These are phyloP conservation scores for Limonomyces culmigenus DNA, from an alignment of 1,284 basidiomycete genomes.

Conservation along the genomic window DNA sequence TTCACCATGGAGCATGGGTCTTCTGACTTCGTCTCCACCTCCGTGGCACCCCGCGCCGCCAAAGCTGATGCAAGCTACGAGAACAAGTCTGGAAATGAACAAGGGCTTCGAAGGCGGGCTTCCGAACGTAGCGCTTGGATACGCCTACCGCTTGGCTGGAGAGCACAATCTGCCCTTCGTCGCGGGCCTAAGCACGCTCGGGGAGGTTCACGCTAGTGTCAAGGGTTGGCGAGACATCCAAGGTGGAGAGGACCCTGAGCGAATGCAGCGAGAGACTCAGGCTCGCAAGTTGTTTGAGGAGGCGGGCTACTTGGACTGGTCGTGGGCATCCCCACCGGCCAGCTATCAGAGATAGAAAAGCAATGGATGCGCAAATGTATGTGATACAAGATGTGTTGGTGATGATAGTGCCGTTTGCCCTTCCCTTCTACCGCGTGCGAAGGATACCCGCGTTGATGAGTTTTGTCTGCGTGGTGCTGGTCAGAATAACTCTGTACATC, in stretches of 20 bases:
- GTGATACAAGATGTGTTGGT: not conserved
- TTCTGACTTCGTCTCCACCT: conserved; percentile 57
- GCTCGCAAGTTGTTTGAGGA: conserved; percentile 29
- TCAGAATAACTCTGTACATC: too few species aligned
- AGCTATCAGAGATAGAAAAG: not conserved
- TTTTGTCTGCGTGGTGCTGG: too few species aligned
- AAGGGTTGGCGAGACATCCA: conserved; percentile 47
- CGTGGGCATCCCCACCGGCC: conserved; percentile 25
- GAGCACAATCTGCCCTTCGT: conserved; percentile 49
- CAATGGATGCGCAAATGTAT: not conserved
- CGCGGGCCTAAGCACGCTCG: conserved; percentile 52
- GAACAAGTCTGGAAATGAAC: conserved; percentile 14
- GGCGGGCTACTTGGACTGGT: conserved; percentile 39
- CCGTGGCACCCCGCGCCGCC: conserved; percentile 76
- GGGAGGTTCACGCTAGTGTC: conserved; percentile 63
- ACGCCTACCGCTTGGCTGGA: conserved; percentile 36
- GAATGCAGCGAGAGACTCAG: conserved; percentile 29
- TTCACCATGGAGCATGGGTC: conserved; percentile 86
- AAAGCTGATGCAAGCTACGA: conserved; percentile 26
- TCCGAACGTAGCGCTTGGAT: conserved; percentile 59
- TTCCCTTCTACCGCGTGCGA: conserved; percentile 38
- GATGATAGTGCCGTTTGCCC: conserved; percentile 1
- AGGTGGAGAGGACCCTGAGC: conserved; percentile 19
- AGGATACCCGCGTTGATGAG: conserved; percentile 91
- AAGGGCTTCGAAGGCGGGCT: conserved; percentile 28